Conservation (phyloP, 345 rosid genomes). For the Erucastrum elatum region DNA sequence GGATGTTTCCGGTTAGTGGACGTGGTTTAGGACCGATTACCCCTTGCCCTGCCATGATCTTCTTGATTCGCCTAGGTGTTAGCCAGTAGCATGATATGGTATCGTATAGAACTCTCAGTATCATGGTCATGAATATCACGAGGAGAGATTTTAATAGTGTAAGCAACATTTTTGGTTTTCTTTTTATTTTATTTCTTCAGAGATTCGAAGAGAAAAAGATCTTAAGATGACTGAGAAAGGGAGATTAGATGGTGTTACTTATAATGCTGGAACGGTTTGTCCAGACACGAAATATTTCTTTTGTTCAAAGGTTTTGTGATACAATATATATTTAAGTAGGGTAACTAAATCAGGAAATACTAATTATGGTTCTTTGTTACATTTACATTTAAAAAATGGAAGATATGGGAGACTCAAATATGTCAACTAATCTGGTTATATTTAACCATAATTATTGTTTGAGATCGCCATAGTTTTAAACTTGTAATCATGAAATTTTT, state of each 20-base stretch:
- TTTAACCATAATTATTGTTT: neutral
- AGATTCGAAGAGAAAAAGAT: constrained; percentile 5
- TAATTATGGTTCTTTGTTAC: constrained; percentile 7
- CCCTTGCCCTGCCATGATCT: constrained; percentile 79
- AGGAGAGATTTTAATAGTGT: constrained; percentile 30
- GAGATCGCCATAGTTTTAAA: neutral
- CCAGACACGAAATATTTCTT: neutral
- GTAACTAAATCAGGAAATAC: constrained; percentile 10
- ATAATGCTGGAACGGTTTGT: constrained; percentile 4
- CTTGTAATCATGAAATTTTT: neutral
- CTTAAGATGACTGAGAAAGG: neutral
- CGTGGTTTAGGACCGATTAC: constrained; percentile 84
- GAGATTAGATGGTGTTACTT: constrained; percentile 8
- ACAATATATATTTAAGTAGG: neutral
- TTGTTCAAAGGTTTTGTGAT: neutral
- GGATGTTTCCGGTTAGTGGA: constrained; percentile 74
- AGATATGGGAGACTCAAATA: constrained; percentile 20
- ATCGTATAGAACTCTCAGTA: constrained; percentile 49
- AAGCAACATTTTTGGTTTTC: constrained; percentile 30
- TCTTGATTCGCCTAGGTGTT: constrained; percentile 80
- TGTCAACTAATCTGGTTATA: constrained; percentile 11
- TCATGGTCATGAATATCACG: constrained; percentile 38
- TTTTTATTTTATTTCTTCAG: neutral
- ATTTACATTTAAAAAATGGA: constrained; percentile 5
- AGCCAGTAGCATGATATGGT: constrained; percentile 67